Evolutionary conservation across 257 asterid genomes (phyloP).

Genomic region (Lantana camara): DNA sequence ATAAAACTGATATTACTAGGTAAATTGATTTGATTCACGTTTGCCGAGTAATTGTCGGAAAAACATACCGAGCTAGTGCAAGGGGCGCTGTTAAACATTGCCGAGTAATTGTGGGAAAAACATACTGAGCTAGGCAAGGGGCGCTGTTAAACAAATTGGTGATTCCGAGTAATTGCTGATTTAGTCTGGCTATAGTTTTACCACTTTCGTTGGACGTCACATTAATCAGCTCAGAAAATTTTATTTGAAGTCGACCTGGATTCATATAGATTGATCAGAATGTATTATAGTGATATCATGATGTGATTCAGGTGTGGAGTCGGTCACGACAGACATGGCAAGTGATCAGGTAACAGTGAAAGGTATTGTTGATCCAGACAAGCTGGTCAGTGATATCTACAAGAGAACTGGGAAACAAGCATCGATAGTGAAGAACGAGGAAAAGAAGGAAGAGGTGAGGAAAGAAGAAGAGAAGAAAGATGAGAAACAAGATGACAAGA

Average conservation of each 20-base stretch:
- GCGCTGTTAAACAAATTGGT: too few species aligned
- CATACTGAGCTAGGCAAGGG: too few species aligned
- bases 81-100: too few species aligned
- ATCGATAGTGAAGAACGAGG: constrained; percentile 60
- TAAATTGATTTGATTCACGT: too few species aligned
- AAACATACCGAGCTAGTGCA: too few species aligned
- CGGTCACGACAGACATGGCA: constrained; percentile 62
- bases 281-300: background rate
- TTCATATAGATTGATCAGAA: background rate
- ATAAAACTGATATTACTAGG: too few species aligned
- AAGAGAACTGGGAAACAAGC: constrained; percentile 82
- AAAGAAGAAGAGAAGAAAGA: constrained; percentile 46
- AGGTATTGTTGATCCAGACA: constrained; percentile 75
- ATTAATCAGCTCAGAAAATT: too few species aligned
- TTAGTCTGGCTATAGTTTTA: too few species aligned
- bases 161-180: too few species aligned
- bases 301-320: constrained; percentile 67
- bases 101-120: too few species aligned
- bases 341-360: constrained; percentile 64
- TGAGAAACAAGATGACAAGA: constrained; percentile 31
- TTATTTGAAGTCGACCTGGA: background rate
- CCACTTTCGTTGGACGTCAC: too few species aligned
- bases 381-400: constrained; percentile 71
- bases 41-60: too few species aligned
- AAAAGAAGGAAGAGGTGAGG: constrained; percentile 53